These are phyloP conservation scores for Kondoa malvinella DNA, from an alignment of 768 basidiomycete genomes.

Conservation along the genomic window DNA sequence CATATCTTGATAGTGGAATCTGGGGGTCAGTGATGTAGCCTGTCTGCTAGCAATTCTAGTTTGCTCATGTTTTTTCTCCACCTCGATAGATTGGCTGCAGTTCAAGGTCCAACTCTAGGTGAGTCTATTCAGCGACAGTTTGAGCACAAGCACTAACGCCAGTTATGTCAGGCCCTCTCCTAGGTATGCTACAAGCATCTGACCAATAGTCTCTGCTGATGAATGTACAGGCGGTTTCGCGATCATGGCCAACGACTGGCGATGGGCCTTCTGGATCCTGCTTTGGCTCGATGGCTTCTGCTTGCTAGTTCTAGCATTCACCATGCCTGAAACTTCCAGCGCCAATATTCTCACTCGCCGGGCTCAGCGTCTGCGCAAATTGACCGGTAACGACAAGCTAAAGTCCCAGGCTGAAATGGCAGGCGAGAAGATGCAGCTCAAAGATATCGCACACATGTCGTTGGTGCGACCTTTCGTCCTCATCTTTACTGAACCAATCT, in stretches of 20 bases:
- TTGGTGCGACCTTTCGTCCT: slow-evolving; percentile 13
- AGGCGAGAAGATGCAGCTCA: slow-evolving; percentile 11
- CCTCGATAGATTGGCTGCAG: neutral
- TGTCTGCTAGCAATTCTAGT: too few relatives aligned
- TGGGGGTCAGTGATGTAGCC: too few relatives aligned
- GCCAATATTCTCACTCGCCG: slow-evolving; percentile 30
- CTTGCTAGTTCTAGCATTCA: slow-evolving; percentile 28
- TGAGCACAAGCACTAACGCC: too few relatives aligned
- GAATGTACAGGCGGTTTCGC: too few relatives aligned
- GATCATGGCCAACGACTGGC: slow-evolving; percentile 30
- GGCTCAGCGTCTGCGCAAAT: slow-evolving; percentile 30
- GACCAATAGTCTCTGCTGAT: too few relatives aligned
- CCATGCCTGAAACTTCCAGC: slow-evolving; percentile 31
- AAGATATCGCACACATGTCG: slow-evolving; percentile 14
- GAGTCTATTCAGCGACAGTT: neutral
- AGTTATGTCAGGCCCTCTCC: too few relatives aligned
- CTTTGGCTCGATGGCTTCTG: slow-evolving; percentile 29
- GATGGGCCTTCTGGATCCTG: slow-evolving; percentile 27
- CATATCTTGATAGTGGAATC: too few relatives aligned
- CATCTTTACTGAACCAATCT: slow-evolving; percentile 5
- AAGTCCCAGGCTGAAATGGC: slow-evolving; percentile 12
- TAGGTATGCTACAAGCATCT: too few relatives aligned
- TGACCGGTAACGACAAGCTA: slow-evolving; percentile 30
- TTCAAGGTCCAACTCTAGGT: neutral
- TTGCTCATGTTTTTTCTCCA: too few relatives aligned